Percentiles rank a stretch among this genome's conserved stretches.
Evolutionary conservation across 306 rosid genomes (phyloP).

Genomic region (Glycine latifolia): DNA sequence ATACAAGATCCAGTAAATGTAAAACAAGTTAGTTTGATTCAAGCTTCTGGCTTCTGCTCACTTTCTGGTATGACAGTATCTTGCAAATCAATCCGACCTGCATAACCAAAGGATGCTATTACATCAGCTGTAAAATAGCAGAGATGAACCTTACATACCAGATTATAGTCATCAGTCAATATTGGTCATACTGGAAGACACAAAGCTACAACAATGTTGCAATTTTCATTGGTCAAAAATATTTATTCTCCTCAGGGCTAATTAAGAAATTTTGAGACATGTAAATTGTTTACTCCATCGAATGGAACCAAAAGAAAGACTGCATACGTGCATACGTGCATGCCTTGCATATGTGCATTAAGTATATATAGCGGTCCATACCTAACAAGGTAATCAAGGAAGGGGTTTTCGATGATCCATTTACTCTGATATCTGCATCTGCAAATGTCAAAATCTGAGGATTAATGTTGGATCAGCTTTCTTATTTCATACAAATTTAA

Average conservation of each 20-base stretch:
- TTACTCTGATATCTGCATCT: constrained; percentile 70
- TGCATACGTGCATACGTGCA: constrained; percentile 23
- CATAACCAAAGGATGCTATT: constrained; percentile 27
- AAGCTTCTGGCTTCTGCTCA: constrained; percentile 72
- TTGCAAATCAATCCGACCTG: constrained; percentile 91
- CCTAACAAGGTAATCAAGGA: constrained; percentile 92
- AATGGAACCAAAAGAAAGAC: constrained; percentile 10
- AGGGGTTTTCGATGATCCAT: constrained; percentile 67
- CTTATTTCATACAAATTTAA: no score
- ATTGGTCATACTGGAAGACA: constrained; percentile 9
- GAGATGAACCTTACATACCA: no score
- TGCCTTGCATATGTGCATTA: constrained; percentile 31
- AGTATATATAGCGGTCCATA: constrained; percentile 46
- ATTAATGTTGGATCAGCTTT: neutral
- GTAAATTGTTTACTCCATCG: constrained; percentile 16
- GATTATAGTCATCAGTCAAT: no score
- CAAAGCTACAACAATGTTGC: constrained; percentile 26
- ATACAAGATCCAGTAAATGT: constrained; percentile 44
- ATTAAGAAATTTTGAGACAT: neutral
- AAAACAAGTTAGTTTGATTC: constrained; percentile 46
- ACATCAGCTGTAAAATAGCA: neutral
- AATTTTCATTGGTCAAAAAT: constrained; percentile 1
- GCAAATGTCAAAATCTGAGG: constrained; percentile 43
- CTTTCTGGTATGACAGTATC: constrained; percentile 72
- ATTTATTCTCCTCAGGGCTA: neutral